Percentiles rank a stretch among this genome's conserved stretches.
These are phyloP conservation scores for Thielaviopsis musarum DNA, from an alignment of 2,329 filamentous ascomycete genomes.

Conservation along the genomic window DNA sequence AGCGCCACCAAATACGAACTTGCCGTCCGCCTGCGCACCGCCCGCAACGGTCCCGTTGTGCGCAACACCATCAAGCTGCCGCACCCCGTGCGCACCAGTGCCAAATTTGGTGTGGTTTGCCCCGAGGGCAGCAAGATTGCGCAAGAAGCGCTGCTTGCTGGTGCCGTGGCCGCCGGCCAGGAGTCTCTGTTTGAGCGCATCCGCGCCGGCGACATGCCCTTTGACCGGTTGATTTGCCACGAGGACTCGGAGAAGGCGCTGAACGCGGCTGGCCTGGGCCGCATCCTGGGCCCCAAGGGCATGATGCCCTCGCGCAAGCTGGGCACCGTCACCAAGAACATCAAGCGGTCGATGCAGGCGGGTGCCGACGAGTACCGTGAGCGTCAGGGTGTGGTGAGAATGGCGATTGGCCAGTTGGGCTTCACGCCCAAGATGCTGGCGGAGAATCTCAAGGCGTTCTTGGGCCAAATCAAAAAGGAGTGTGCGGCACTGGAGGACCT, in stretches of 20 bases:
- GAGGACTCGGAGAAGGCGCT: conserved; percentile 59
- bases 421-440: conserved; percentile 78
- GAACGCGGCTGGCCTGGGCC: conserved; percentile 64
- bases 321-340: conserved; percentile 74
- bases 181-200: conserved; percentile 71
- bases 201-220: conserved; percentile 57
- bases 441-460: conserved; percentile 64
- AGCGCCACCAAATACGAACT: conserved; percentile 73
- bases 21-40: conserved; percentile 63
- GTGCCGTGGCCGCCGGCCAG: conserved; percentile 71
- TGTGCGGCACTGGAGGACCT: conserved; percentile 49
- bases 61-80: conserved; percentile 79
- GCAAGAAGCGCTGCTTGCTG: conserved; percentile 56
- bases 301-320: conserved; percentile 84
- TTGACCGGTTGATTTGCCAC: conserved; percentile 82
- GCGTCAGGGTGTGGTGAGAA: conserved; percentile 62
- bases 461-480: conserved; percentile 64
- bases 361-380: conserved; percentile 81
- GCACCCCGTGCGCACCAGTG: conserved; percentile 74
- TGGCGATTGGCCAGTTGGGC: conserved; percentile 80
- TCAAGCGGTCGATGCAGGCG: conserved; percentile 55
- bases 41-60: conserved; percentile 72
- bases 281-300: conserved; percentile 71
- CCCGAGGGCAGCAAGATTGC: conserved; percentile 63
- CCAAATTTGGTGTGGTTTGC: conserved; percentile 80